Conservation (phyloP, 1,284 basidiomycete species). For the Mycena citricolor region DNA sequence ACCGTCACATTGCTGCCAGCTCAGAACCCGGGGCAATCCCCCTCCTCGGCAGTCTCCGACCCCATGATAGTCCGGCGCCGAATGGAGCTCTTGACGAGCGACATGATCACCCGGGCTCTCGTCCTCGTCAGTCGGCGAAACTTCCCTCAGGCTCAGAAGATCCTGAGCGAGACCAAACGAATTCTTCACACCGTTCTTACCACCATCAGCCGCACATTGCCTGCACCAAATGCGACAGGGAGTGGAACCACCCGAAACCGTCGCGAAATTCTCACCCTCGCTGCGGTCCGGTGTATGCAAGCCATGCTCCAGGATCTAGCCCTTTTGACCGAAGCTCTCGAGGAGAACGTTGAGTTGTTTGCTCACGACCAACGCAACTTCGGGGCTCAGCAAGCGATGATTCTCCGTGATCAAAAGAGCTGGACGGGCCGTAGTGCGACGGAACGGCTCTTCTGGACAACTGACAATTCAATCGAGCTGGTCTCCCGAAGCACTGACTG, state of each 20-base stretch:
- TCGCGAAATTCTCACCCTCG: conserved; percentile 70
- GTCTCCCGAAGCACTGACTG: conserved; percentile 80
- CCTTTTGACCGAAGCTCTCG: conserved; percentile 78
- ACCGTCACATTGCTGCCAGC: conserved; percentile 83
- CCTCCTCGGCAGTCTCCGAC: conserved; percentile 62
- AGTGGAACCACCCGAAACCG: conserved; percentile 58
- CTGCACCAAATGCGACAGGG: conserved; percentile 43
- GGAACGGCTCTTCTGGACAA: conserved; percentile 86
- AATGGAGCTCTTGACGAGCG: conserved; percentile 90
- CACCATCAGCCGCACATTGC: conserved; percentile 71
- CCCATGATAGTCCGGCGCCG: conserved; percentile 86
- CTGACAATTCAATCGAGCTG: conserved; percentile 82
- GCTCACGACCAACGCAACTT: conserved; percentile 89
- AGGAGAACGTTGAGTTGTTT: conserved; percentile 88
- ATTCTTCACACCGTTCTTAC: conserved; percentile 84
- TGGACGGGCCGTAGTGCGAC: conserved; percentile 88
- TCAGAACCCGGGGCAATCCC: conserved; percentile 38
- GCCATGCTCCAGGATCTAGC: conserved; percentile 85
- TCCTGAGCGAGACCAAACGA: conserved; percentile 85
- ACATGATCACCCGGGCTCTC: conserved; percentile 92
- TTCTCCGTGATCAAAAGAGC: conserved; percentile 87
- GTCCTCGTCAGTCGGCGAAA: conserved; percentile 88
- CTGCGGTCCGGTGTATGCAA: conserved; percentile 76
- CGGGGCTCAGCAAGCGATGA: conserved; percentile 94
- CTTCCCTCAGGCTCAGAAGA: conserved; percentile 81